A percentile compares a stretch with the other conserved stretches of the same genome.
These are phyloP conservation scores for Bidens hawaiensis DNA, from an alignment of 140 eudicot species.

Conservation along the genomic window DNA sequence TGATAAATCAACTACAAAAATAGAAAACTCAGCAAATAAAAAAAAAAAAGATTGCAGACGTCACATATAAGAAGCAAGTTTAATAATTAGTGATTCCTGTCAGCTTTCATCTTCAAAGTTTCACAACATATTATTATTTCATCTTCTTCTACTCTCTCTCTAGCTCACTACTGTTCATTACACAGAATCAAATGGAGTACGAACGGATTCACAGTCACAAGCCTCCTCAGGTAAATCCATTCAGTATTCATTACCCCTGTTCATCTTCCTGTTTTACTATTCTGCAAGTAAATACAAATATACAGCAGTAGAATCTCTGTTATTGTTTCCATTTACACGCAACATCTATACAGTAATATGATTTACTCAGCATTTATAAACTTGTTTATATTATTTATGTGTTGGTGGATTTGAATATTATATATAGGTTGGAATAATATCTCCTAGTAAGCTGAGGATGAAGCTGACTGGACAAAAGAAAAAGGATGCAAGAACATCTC, in stretches of 20 bases:
- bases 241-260: too few species aligned
- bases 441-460: slow-evolving; percentile 93
- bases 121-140: neutral
- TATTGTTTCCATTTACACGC: slow-evolving; percentile 14
- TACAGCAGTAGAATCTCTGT: slow-evolving; percentile 9
- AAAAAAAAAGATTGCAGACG: slow-evolving; percentile 27
- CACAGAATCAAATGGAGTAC: slow-evolving; percentile 68
- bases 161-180: slow-evolving; percentile 22
- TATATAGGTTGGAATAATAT: slow-evolving; percentile 77
- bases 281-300: slow-evolving; percentile 9
- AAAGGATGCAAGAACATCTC: slow-evolving; percentile 89
- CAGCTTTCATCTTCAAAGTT: slow-evolving; percentile 15
- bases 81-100: slow-evolving; percentile 27
- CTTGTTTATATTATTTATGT: too few species aligned
- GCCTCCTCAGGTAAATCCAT: slow-evolving; percentile 49
- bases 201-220: slow-evolving; percentile 78
- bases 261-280: slow-evolving; percentile 3
- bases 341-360: slow-evolving; percentile 12
- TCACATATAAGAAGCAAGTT: slow-evolving; percentile 19
- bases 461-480: slow-evolving; percentile 71
- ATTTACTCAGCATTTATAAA: too few species aligned
- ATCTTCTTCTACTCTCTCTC: neutral
- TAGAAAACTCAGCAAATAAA: too few species aligned
- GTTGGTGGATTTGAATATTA: neutral
- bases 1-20: too few species aligned